phyloP scores from a whole-genome alignment of 2,329 filamentous ascomycete species.

The Passalora sequoiae region DNA sequence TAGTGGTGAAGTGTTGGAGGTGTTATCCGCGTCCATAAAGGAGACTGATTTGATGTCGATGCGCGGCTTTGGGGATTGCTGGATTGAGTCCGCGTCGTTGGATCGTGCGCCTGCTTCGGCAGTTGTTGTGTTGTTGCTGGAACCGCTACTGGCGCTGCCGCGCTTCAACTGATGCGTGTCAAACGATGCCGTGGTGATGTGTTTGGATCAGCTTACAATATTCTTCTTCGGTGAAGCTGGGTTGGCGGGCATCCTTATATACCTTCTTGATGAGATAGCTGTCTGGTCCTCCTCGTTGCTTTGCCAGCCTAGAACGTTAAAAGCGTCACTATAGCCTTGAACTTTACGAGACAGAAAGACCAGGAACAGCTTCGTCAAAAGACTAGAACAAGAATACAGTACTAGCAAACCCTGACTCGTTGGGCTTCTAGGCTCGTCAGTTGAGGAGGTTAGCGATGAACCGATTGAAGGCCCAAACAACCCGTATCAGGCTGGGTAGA shows the following conservation, averaged over 20 bases:
- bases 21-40: neutral
- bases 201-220: neutral
- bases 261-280: too few species aligned
- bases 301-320: too few species aligned
- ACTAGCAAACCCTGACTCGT: too few species aligned
- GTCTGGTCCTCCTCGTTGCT: too few species aligned
- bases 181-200: neutral
- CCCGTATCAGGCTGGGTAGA: too few species aligned
- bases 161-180: neutral
- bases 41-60: neutral
- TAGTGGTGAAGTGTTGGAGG: neutral
- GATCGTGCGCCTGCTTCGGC: neutral
- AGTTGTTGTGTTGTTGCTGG: neutral
- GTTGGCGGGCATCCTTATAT: neutral
- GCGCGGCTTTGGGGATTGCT: neutral
- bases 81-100: neutral
- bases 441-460: neutral
- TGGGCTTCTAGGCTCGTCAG: neutral
- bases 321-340: too few species aligned
- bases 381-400: neutral
- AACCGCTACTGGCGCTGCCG: neutral
- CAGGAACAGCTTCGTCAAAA: neutral
- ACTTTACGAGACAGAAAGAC: neutral
- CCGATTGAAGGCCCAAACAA: conserved; percentile 1
- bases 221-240: neutral